These are phyloP conservation scores for Zangia roseola DNA, from an alignment of 768 basidiomycete genomes.

Conservation along the genomic window DNA sequence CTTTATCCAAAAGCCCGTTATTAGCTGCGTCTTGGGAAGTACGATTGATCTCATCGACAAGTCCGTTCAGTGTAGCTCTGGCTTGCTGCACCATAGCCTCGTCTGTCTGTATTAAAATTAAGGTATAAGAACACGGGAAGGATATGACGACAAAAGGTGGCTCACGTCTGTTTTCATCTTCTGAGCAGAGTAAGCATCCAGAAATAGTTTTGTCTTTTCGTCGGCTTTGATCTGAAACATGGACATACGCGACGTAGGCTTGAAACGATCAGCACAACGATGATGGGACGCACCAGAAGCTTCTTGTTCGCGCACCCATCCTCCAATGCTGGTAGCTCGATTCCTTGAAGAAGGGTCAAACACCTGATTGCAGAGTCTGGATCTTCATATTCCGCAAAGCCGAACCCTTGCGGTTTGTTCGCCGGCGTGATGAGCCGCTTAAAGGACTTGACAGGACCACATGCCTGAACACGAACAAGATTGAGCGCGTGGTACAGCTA, in stretches of 20 bases:
- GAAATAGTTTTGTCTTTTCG: constrained; percentile 85
- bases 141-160: constrained; percentile 6
- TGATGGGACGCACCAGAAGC: constrained; percentile 57
- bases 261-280: constrained; percentile 16
- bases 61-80: constrained; percentile 58
- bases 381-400: constrained; percentile 94
- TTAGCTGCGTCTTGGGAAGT: constrained; percentile 73
- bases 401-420: constrained; percentile 94
- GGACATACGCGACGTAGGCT: constrained; percentile 42
- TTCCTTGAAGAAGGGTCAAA: constrained; percentile 58
- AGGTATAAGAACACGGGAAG: background rate
- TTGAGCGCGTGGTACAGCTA: background rate
- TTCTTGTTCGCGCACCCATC: constrained; percentile 62
- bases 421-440: constrained; percentile 91
- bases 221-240: constrained; percentile 82
- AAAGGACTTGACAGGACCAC: constrained; percentile 86
- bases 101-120: constrained; percentile 52
- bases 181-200: constrained; percentile 82
- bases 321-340: constrained; percentile 61
- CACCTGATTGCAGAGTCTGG: constrained; percentile 88
- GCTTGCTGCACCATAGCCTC: constrained; percentile 63
- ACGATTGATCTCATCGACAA: constrained; percentile 71
- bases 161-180: constrained; percentile 82
- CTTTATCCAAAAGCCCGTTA: constrained; percentile 73
- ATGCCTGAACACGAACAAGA: constrained; percentile 54